phyloP scores from a whole-genome alignment of 2,329 filamentous ascomycete species.

The Chaetomium sp. region DNA sequence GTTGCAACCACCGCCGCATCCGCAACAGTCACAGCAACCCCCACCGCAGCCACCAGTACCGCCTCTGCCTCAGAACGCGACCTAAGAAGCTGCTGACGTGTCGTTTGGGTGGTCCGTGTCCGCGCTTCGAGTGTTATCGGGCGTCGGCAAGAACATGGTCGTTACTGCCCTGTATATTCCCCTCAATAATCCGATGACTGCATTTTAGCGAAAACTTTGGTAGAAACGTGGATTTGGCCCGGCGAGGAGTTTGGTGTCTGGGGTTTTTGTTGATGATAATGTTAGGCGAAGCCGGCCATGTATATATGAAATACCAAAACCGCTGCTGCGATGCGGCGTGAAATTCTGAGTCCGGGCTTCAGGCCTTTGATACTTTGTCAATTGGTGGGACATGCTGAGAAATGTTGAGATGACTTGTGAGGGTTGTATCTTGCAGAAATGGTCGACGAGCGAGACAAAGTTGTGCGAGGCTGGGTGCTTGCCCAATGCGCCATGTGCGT shows the following conservation, averaged over 20 bases:
- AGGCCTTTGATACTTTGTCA: not conserved
- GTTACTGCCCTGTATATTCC: conserved; percentile 19
- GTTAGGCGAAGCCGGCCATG: conserved; percentile 13
- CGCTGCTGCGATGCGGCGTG: not conserved
- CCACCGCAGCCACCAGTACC: not conserved
- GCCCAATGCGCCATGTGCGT: too few relatives aligned
- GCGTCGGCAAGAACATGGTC: conserved; percentile 8
- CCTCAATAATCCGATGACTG: conserved; percentile 22
- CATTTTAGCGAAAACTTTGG: conserved; percentile 25
- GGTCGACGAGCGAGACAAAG: too few relatives aligned
- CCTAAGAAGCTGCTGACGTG: conserved; percentile 6
- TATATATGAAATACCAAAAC: conserved; percentile 16
- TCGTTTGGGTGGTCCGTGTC: not conserved
- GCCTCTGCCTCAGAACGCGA: conserved; percentile 4
- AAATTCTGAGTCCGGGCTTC: not conserved
- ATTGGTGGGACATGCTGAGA: too few relatives aligned
- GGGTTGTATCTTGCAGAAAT: too few relatives aligned
- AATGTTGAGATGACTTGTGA: too few relatives aligned
- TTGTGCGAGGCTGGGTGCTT: too few relatives aligned
- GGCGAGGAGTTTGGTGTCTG: conserved; percentile 23
- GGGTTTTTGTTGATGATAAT: conserved; percentile 24
- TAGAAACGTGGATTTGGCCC: conserved; percentile 16
- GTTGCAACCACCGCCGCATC: not conserved
- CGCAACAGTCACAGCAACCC: conserved; percentile 10
- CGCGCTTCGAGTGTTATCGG: not conserved